Evolutionary conservation across 257 asterid genomes (phyloP).

Genomic region (Solanum appendiculatum): DNA sequence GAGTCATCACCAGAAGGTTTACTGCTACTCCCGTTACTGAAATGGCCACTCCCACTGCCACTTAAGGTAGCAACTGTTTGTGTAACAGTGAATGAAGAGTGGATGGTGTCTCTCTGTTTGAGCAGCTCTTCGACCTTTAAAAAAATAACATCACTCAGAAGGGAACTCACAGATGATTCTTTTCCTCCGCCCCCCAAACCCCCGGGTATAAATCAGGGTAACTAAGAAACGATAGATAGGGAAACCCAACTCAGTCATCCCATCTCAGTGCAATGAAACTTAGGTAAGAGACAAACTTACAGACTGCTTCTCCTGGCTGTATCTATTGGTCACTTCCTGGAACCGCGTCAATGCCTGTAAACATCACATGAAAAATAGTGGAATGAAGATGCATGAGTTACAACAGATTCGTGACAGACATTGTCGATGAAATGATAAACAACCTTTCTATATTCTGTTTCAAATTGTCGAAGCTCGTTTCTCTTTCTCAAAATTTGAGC

Average conservation of each 20-base stretch:
- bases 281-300: conserved; percentile 43
- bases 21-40: conserved; percentile 83
- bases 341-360: conserved; percentile 91
- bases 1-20: conserved; percentile 49
- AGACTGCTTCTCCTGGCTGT: conserved; percentile 81
- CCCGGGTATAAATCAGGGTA: not conserved
- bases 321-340: conserved; percentile 95
- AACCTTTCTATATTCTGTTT: conserved; percentile 96
- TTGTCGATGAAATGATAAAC: not conserved
- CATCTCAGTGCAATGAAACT: not conserved
- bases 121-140: conserved; percentile 90
- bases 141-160: not conserved
- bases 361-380: not conserved
- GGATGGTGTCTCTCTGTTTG: conserved; percentile 79
- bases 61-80: conserved; percentile 39
- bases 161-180: not conserved
- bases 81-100: conserved; percentile 70
- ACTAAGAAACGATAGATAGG: not conserved
- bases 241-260: not conserved
- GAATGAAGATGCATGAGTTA: not conserved
- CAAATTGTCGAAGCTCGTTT: conserved; percentile 91
- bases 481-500: conserved; percentile 90
- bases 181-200: not conserved
- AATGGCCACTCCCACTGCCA: conserved; percentile 64
- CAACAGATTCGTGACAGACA: not conserved